phyloP scores from a whole-genome alignment of 1,284 basidiomycete genomes.

The Neonothopanus nambi region DNA sequence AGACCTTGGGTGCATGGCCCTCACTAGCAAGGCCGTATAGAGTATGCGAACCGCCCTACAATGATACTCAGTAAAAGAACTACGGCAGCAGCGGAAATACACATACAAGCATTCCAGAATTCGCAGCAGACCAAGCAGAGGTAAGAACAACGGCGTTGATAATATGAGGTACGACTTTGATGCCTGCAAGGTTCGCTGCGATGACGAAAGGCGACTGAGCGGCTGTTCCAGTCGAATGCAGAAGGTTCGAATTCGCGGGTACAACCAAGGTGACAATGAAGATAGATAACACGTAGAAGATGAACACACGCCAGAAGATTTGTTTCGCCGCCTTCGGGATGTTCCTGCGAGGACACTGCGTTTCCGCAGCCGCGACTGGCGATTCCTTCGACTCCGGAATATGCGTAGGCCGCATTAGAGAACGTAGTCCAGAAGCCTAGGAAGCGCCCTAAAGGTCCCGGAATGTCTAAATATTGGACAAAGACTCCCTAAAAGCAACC shows the following conservation, averaged over 20 bases:
- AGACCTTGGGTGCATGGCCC: constrained; percentile 55
- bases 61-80: neutral
- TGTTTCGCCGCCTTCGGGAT: constrained; percentile 44
- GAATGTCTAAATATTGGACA: constrained; percentile 15
- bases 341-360: constrained; percentile 26
- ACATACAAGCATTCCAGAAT: too few species aligned
- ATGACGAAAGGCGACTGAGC: constrained; percentile 7
- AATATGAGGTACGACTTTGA: constrained; percentile 54
- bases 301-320: too few species aligned
- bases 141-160: constrained; percentile 64
- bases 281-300: too few species aligned
- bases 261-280: too few species aligned
- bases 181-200: constrained; percentile 2
- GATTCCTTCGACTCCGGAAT: too few species aligned
- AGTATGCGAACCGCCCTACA: constrained; percentile 40
- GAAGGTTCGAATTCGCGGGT: constrained; percentile 37
- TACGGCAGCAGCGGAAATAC: neutral
- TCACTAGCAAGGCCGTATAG: constrained; percentile 52
- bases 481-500: neutral
- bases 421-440: too few species aligned
- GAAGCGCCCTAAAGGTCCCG: constrained; percentile 20
- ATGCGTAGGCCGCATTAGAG: too few species aligned
- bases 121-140: constrained; percentile 61
- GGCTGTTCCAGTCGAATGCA: neutral
- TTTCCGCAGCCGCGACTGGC: constrained; percentile 16